These are phyloP conservation scores for Kwoniella heveanensis DNA, from an alignment of 768 basidiomycete genomes.

Conservation along the genomic window DNA sequence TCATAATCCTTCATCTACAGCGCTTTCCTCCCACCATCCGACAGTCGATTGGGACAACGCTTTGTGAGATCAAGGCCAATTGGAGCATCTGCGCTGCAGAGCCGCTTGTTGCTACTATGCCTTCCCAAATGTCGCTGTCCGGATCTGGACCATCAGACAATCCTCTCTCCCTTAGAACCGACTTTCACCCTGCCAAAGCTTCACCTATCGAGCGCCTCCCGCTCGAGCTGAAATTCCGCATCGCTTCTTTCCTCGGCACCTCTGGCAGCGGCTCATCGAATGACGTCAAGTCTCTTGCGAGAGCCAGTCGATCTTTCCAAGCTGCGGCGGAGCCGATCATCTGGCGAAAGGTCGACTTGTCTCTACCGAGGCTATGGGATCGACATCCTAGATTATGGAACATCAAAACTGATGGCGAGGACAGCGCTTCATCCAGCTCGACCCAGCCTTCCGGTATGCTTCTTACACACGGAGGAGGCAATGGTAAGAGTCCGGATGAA, in stretches of 20 bases:
- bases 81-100: too few relatives aligned
- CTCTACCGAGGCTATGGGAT: constrained; percentile 1
- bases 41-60: too few relatives aligned
- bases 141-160: too few relatives aligned
- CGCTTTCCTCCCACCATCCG: too few relatives aligned
- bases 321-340: constrained; percentile 14
- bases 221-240: constrained; percentile 13
- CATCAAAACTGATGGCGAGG: too few relatives aligned
- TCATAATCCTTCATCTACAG: too few relatives aligned
- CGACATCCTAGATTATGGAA: neutral
- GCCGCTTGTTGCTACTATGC: too few relatives aligned
- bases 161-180: neutral
- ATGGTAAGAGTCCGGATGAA: too few relatives aligned
- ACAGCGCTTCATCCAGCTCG: too few relatives aligned
- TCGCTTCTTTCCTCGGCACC: constrained; percentile 2
- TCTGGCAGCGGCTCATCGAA: neutral
- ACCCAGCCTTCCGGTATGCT: too few relatives aligned
- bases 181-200: neutral
- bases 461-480: too few relatives aligned
- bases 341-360: constrained; percentile 10
- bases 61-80: too few relatives aligned
- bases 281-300: neutral
- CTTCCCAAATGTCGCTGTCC: neutral
- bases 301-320: neutral
- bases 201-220: constrained; percentile 19